phyloP scores from a whole-genome alignment of 164 flowering plant genomes.

The Malania oleifera region DNA sequence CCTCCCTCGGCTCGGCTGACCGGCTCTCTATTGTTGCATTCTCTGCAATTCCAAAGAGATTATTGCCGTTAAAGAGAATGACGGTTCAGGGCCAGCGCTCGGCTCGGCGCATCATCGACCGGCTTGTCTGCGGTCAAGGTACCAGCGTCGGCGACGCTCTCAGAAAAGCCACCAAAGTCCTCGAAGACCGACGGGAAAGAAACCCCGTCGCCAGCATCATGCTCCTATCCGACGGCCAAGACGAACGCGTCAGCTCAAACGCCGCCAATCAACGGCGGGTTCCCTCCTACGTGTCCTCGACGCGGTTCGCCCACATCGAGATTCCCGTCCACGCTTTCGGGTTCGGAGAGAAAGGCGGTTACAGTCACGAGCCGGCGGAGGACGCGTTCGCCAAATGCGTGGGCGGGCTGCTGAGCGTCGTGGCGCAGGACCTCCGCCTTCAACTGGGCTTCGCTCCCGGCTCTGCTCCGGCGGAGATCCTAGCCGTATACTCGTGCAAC shows the following conservation, averaged over 20 bases:
- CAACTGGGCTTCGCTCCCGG: conserved; percentile 56
- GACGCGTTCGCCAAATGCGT: conserved; percentile 82
- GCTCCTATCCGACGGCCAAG: conserved; percentile 80
- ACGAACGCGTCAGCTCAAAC: conserved; percentile 26
- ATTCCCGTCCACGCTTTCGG: conserved; percentile 72
- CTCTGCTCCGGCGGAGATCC: conserved; percentile 60
- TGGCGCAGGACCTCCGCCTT: conserved; percentile 66
- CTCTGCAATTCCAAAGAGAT: conserved; percentile 45
- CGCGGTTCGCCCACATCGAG: conserved; percentile 85
- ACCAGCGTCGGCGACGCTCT: conserved; percentile 64
- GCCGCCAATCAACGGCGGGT: conserved; percentile 20
- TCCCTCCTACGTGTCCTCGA: conserved; percentile 27
- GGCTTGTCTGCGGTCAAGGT: conserved; percentile 61
- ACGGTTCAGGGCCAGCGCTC: conserved; percentile 59
- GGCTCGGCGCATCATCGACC: conserved; percentile 65
- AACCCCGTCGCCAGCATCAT: conserved; percentile 87
- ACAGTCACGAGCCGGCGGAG: conserved; percentile 49
- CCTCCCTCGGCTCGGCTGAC: conserved; percentile 58
- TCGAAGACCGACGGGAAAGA: conserved; percentile 83
- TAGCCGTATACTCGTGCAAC: conserved; percentile 52
- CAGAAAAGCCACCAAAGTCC: conserved; percentile 66
- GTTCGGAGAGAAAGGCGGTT: conserved; percentile 32
- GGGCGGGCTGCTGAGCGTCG: conserved; percentile 82
- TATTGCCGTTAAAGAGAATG: conserved; percentile 72
- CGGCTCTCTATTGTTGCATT: conserved; percentile 68